Evolutionary conservation across 805 yeast genomes (phyloP).

Genomic region (Yarrowia sp.): DNA sequence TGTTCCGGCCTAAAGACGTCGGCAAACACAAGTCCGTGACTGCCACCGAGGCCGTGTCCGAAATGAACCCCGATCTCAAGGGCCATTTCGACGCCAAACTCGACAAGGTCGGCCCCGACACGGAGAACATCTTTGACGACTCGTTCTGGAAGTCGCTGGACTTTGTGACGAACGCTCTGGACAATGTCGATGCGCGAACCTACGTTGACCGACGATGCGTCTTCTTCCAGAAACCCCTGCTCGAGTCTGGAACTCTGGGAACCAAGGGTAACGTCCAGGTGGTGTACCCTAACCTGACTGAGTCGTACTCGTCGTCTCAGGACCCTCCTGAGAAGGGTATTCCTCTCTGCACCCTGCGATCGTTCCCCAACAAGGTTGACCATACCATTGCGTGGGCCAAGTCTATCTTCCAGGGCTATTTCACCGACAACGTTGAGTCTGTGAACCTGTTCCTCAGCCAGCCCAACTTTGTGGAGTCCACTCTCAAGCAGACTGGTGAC

Average conservation of each 20-base stretch:
- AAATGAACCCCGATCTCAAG: slow-evolving; percentile 82
- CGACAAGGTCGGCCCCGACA: slow-evolving; percentile 93
- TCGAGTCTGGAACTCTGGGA: slow-evolving; percentile 97
- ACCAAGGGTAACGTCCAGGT: slow-evolving; percentile 99
- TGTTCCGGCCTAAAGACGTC: slow-evolving; percentile 93
- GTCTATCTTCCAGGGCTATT: slow-evolving; percentile 88
- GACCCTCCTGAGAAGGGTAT: slow-evolving; percentile 99
- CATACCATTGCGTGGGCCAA: slow-evolving; percentile 99
- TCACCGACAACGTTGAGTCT: slow-evolving; percentile 88
- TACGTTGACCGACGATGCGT: slow-evolving; percentile 98
- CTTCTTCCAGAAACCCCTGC: slow-evolving; percentile 84
- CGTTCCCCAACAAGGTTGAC: slow-evolving; percentile 97
- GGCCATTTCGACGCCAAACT: slow-evolving; percentile 78
- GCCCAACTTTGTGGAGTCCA: slow-evolving; percentile 89
- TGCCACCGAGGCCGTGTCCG: slow-evolving; percentile 82
- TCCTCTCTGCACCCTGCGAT: slow-evolving; percentile 95
- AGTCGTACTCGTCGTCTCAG: slow-evolving; percentile 92
- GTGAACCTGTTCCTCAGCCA: slow-evolving; percentile 90
- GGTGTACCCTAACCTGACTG: slow-evolving; percentile 90
- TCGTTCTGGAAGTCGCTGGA: slow-evolving; percentile 84
- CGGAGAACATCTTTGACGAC: slow-evolving; percentile 85
- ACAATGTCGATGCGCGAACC: slow-evolving; percentile 96
- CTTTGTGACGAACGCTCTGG: slow-evolving; percentile 94
- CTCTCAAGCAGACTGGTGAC: slow-evolving; percentile 90
- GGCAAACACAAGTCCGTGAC: slow-evolving; percentile 89